A percentile compares a stretch with the other conserved stretches of the same genome.
phyloP scores from a whole-genome alignment of 2,329 filamentous ascomycete species.

The Aspergillus neoniger region DNA sequence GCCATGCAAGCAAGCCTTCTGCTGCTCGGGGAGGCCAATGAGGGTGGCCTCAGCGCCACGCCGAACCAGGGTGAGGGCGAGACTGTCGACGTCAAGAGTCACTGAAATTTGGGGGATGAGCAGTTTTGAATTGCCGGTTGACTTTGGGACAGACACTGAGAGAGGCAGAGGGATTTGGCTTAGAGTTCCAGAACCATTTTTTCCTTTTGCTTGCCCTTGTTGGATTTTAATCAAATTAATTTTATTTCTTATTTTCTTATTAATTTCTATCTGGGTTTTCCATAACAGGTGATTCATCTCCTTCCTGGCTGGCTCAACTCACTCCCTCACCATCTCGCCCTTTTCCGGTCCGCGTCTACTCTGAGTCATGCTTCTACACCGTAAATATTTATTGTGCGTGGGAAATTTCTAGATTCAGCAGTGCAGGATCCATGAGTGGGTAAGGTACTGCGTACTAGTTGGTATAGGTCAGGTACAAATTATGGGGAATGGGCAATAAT shows the following conservation, averaged over 20 bases:
- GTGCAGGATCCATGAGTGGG: background rate
- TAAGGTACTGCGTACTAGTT: background rate
- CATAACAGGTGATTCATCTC: too few relatives aligned
- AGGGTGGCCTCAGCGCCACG: background rate
- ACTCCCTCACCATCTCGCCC: too few relatives aligned
- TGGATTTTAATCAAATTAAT: background rate
- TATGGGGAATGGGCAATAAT: background rate
- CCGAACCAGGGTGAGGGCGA: slow-evolving; percentile 9
- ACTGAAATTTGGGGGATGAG: background rate
- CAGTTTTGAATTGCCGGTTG: background rate
- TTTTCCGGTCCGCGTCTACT: too few relatives aligned
- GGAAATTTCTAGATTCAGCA: background rate
- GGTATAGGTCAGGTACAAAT: background rate
- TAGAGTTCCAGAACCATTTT: slow-evolving; percentile 8
- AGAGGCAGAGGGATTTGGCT: background rate
- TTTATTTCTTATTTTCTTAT: background rate
- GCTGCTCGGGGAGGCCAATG: slow-evolving; percentile 14
- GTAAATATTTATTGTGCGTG: background rate
- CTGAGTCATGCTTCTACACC: background rate
- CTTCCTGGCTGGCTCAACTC: too few relatives aligned
- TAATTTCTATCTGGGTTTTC: background rate
- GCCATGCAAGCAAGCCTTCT: slow-evolving; percentile 17
- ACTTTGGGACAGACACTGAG: background rate
- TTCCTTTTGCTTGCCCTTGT: background rate
- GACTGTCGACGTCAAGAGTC: slow-evolving; percentile 19